These are phyloP conservation scores for Monosporascus cannonballus DNA, from an alignment of 2,329 filamentous ascomycete genomes.

Conservation along the genomic window DNA sequence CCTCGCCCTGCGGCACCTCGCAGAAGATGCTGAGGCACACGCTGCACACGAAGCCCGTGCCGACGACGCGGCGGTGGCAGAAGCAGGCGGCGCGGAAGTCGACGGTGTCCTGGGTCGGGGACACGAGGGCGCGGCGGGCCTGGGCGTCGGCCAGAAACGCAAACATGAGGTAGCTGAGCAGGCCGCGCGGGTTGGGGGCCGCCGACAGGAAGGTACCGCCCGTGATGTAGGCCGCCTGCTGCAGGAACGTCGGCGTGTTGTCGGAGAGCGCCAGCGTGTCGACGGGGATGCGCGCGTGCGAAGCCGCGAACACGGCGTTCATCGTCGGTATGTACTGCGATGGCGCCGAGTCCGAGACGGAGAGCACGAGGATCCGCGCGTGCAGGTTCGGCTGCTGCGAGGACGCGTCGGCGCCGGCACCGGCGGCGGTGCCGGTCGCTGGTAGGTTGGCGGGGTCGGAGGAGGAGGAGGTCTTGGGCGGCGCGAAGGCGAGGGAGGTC, in stretches of 20 bases:
- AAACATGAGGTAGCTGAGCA: constrained; percentile 93
- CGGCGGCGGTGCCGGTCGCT: constrained; percentile 20
- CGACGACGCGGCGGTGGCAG: constrained; percentile 85
- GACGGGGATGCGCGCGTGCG: constrained; percentile 80
- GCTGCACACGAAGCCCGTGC: constrained; percentile 91
- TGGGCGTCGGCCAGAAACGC: constrained; percentile 68
- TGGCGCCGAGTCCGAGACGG: constrained; percentile 77
- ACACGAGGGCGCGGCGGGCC: constrained; percentile 57
- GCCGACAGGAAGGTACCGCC: constrained; percentile 48
- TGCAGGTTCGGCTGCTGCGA: constrained; percentile 48
- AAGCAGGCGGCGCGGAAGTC: constrained; percentile 99
- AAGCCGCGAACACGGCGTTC: constrained; percentile 96
- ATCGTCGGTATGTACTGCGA: constrained; percentile 97
- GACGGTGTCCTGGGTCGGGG: constrained; percentile 77
- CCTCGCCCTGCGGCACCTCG: constrained; percentile 44
- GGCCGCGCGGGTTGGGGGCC: constrained; percentile 55
- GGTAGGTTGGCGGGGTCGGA: constrained; percentile 29
- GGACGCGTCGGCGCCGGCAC: constrained; percentile 18
- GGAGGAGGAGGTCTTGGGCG: constrained; percentile 42
- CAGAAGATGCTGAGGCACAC: constrained; percentile 96
- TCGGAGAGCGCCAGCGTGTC: constrained; percentile 85
- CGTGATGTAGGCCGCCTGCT: constrained; percentile 72
- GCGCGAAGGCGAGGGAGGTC: constrained; percentile 57
- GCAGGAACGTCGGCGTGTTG: constrained; percentile 83
- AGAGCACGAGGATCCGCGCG: constrained; percentile 82